Evolutionary conservation across 192 early-diverging fungal species (phyloP).

Genomic region (Coemansia aciculifera): DNA sequence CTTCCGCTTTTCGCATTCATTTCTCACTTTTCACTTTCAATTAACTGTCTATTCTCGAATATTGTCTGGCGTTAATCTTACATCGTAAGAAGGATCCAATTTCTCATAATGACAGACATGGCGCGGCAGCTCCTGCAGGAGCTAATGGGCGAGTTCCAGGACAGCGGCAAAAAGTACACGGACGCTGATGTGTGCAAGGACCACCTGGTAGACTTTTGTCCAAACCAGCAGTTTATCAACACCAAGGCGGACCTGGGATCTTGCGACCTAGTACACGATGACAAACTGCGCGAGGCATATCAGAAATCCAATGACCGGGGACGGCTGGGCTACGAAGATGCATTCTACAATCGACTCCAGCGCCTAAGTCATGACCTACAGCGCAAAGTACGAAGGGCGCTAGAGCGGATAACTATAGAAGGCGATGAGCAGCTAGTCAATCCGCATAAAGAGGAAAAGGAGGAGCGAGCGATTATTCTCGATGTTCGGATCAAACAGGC

Average conservation of each 20-base stretch:
- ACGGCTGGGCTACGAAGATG: constrained; percentile 71
- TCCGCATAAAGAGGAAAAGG: constrained; percentile 71
- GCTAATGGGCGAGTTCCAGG: constrained; percentile 52
- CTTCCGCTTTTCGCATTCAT: neutral
- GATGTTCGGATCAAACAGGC: constrained; percentile 77
- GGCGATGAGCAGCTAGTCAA: constrained; percentile 66
- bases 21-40: neutral
- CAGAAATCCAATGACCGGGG: constrained; percentile 63
- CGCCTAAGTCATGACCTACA: constrained; percentile 69
- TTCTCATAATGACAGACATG: constrained; percentile 44
- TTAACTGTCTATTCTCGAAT: neutral
- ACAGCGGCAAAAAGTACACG: constrained; percentile 43
- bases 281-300: constrained; percentile 67
- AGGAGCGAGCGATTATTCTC: constrained; percentile 77
- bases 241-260: constrained; percentile 77
- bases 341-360: constrained; percentile 68
- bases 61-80: neutral
- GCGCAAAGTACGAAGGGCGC: constrained; percentile 68
- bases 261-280: constrained; percentile 81
- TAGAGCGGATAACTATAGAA: constrained; percentile 66
- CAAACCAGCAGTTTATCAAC: constrained; percentile 80
- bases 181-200: constrained; percentile 67
- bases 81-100: neutral
- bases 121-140: constrained; percentile 55
- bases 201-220: constrained; percentile 81